Conservation (phyloP, 345 rosid genomes). For the Eutrema japonicum region DNA sequence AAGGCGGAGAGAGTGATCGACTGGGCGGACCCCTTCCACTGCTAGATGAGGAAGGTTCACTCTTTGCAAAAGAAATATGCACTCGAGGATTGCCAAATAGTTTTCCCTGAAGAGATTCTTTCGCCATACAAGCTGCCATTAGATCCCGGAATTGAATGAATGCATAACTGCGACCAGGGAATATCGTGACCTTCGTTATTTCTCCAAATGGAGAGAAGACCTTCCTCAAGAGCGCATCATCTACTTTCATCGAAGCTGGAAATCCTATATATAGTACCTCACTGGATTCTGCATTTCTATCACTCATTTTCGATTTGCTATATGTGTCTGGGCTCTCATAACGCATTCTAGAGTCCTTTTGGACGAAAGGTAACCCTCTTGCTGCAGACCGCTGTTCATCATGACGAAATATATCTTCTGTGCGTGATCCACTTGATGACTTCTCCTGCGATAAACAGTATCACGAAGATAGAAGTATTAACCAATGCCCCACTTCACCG, state of each 20-base stretch:
- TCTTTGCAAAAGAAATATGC: constrained; percentile 89
- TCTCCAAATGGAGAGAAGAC: constrained; percentile 93
- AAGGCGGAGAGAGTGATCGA: constrained; percentile 63
- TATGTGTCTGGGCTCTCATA: constrained; percentile 65
- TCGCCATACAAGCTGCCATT: constrained; percentile 78
- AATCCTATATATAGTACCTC: constrained; percentile 95
- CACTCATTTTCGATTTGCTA: constrained; percentile 61
- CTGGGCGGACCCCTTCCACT: constrained; percentile 56
- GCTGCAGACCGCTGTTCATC: constrained; percentile 56
- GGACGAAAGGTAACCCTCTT: constrained; percentile 68
- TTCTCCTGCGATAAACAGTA: constrained; percentile 79
- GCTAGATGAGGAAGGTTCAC: constrained; percentile 67
- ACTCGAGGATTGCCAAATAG: constrained; percentile 96
- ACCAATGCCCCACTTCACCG: constrained; percentile 27
- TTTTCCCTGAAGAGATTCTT: constrained; percentile 94
- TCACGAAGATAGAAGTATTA: constrained; percentile 47
- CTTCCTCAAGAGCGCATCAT: constrained; percentile 72
- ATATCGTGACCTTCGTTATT: constrained; percentile 73
- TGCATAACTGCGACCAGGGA: constrained; percentile 98
- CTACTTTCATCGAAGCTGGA: constrained; percentile 81
- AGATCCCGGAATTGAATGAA: constrained; percentile 74
- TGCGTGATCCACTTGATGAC: constrained; percentile 55
- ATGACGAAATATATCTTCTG: constrained; percentile 61
- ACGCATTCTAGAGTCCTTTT: constrained; percentile 65
- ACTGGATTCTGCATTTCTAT: constrained; percentile 77